Base-by-base conservation (phyloP, 1,284 basidiomycete genomes). In the Pyrrhoderma noxium region DNA sequence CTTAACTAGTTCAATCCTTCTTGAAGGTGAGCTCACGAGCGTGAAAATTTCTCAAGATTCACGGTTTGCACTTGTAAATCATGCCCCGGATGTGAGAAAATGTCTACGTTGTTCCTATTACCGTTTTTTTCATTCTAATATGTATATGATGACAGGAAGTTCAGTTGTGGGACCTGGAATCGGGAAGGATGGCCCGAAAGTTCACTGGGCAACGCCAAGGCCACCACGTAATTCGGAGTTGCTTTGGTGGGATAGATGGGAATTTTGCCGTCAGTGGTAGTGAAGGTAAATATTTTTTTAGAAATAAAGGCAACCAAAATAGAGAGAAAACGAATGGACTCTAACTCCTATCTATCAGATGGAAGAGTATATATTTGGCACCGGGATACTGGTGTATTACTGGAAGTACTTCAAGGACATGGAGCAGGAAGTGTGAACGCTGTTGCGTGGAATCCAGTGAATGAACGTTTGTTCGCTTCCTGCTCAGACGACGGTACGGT, bases 351-450 rank as follows among this genome's bases (percentile, higher is more conserved):
- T 11, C 9, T 16, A 18, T 18, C 38, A 93, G 89, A 96, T 70
- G 81, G 83, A 39, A 87, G 88, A 57, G 85, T 97, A 45, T 97
- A 97, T 68, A 79, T 98, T 19, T 99, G 95, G 93, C 91, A 98
- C 66, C 84, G 88, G 47, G 86, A 91, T 59, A 86, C 85, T 2
- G 89, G 88, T 0, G 73, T 78, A 0, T 75, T 93, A 40, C 74
- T 99, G 22, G 91, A 97, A 66, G 77, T 84, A 21, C 76, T 98
- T 1, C 66, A 76, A 1, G 95, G 94, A 0, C 96, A 99, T 61
- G 85, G 83, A 13, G 67, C 69, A 46, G 93, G 93, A 36, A 88
- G 86, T 53, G 94, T 99, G 55, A 99, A 98, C 66, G 85, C 87
- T 16, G 93, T 99, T 8, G 89, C 93, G 13, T 99, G 96, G 96